These are phyloP conservation scores for Leishmania turanica DNA, from an alignment of 208 protist genomes.

Conservation along the genomic window DNA sequence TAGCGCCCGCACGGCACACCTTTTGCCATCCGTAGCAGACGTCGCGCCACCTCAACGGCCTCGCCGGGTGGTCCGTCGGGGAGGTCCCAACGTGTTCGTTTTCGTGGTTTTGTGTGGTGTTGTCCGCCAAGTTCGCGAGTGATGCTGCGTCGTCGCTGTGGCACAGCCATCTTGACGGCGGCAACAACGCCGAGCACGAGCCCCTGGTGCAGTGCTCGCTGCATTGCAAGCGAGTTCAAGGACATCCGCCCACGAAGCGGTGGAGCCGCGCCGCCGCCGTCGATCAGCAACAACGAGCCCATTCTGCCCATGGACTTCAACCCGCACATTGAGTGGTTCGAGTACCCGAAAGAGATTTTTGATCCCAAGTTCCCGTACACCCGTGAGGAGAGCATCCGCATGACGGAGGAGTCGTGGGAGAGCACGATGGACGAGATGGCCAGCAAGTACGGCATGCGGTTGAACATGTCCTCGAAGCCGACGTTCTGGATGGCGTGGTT, in stretches of 20 bases:
- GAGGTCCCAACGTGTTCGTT: neutral
- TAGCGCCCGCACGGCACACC: neutral
- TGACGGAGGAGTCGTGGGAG: conserved; percentile 90
- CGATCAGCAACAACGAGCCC: conserved; percentile 79
- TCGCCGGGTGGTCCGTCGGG: neutral
- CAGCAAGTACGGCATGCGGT: conserved; percentile 84
- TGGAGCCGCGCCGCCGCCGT: conserved; percentile 50
- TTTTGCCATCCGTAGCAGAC: too few species aligned
- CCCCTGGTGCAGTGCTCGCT: conserved; percentile 15
- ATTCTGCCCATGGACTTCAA: conserved; percentile 92
- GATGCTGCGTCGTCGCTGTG: conserved; percentile 5
- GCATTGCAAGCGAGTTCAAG: conserved; percentile 61
- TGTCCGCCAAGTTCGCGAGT: neutral
- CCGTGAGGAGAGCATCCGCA: conserved; percentile 89
- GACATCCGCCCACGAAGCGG: conserved; percentile 39
- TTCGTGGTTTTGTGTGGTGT: neutral
- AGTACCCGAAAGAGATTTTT: conserved; percentile 92
- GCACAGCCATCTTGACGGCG: neutral
- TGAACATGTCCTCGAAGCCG: conserved; percentile 86
- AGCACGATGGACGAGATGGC: conserved; percentile 92
- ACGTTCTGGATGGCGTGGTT: conserved; percentile 90
- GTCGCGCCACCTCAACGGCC: neutral
- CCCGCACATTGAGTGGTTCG: conserved; percentile 93
- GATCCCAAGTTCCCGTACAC: conserved; percentile 92
- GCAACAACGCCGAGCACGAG: too few species aligned